A percentile compares a stretch with the other conserved stretches of the same genome.
phyloP scores from a whole-genome alignment of 2,329 filamentous ascomycete genomes.

The Fulvia fulva region DNA sequence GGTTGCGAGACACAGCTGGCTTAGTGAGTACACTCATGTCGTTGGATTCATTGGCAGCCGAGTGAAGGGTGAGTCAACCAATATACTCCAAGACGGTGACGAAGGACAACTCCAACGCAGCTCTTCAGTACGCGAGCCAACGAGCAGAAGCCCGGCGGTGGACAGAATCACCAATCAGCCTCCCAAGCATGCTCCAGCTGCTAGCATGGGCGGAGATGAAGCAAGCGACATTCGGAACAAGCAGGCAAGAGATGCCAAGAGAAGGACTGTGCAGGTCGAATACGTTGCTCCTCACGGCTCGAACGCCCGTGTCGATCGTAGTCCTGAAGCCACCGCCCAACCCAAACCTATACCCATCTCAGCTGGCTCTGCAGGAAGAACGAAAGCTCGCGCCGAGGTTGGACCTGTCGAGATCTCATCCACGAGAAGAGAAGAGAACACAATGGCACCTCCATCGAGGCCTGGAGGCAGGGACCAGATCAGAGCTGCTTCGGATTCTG shows the following conservation, averaged over 20 bases:
- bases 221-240: constrained; percentile 41
- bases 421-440: constrained; percentile 25
- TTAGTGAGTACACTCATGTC: constrained; percentile 94
- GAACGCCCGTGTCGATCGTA: constrained; percentile 66
- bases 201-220: constrained; percentile 23
- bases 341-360: constrained; percentile 14
- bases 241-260: constrained; percentile 73
- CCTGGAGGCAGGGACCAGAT: constrained; percentile 45
- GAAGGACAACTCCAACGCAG: constrained; percentile 69
- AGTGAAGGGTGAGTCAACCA: constrained; percentile 81
- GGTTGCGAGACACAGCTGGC: constrained; percentile 94
- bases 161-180: constrained; percentile 12
- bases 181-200: constrained; percentile 19
- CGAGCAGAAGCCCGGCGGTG: constrained; percentile 43
- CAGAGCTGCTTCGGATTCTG: constrained; percentile 50
- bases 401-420: constrained; percentile 46
- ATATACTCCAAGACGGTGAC: constrained; percentile 59
- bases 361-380: constrained; percentile 32
- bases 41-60: constrained; percentile 96
- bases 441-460: constrained; percentile 35
- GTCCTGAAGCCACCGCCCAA: constrained; percentile 25
- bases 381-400: constrained; percentile 53
- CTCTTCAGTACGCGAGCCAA: constrained; percentile 83
- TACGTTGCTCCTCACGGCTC: constrained; percentile 90
- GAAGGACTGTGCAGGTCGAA: constrained; percentile 93